These are phyloP conservation scores for Epicoccum nigrum DNA, from an alignment of 2,329 filamentous ascomycete genomes.

Conservation along the genomic window DNA sequence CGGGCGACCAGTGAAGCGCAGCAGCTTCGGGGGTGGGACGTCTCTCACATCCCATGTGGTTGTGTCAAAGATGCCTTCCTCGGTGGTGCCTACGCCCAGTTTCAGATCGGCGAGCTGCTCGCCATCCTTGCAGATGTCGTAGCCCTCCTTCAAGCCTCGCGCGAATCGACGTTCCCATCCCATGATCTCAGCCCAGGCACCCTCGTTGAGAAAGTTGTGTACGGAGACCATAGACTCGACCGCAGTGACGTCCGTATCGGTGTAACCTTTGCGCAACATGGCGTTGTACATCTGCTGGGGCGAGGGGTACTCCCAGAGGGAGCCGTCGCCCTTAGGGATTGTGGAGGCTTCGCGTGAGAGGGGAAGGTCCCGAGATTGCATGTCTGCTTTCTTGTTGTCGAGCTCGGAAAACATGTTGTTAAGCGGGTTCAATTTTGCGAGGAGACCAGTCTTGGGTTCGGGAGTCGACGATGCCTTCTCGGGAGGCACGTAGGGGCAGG, in stretches of 20 bases:
- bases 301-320: conserved; percentile 96
- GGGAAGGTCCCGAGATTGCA: conserved; percentile 76
- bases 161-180: conserved; percentile 90
- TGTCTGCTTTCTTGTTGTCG: conserved; percentile 76
- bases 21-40: conserved; percentile 68
- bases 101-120: conserved; percentile 69
- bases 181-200: conserved; percentile 93
- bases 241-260: conserved; percentile 88
- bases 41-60: conserved; percentile 44
- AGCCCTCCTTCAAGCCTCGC: conserved; percentile 73
- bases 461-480: conserved; percentile 20
- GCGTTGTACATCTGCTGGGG: conserved; percentile 99
- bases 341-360: conserved; percentile 83
- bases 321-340: conserved; percentile 81
- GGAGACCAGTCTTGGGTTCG: conserved; percentile 55
- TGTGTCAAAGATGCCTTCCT: conserved; percentile 41
- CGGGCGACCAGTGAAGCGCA: conserved; percentile 88
- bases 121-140: conserved; percentile 74
- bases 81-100: conserved; percentile 40
- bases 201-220: conserved; percentile 98
- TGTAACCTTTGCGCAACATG: conserved; percentile 92
- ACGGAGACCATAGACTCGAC: conserved; percentile 97
- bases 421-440: conserved; percentile 75
- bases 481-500: conserved; percentile 58
- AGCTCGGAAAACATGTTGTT: conserved; percentile 96